Conservation (phyloP, 2,329 filamentous ascomycete genomes). For the Seiridium unicorne region DNA sequence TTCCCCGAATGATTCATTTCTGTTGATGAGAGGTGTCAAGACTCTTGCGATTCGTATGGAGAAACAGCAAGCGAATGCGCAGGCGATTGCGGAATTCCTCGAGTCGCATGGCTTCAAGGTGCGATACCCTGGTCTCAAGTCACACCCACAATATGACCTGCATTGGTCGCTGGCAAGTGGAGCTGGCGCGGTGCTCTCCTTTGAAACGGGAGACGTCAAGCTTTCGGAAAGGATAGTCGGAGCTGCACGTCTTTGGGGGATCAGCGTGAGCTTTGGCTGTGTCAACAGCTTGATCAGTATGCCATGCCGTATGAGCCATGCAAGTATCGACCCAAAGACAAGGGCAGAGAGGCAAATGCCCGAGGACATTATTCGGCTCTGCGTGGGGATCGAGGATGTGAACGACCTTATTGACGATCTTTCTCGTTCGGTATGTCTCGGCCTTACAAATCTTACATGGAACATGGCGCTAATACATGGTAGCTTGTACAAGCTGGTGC, state of each 20-base stretch:
- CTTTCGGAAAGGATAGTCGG: slow-evolving; percentile 93
- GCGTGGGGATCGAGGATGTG: slow-evolving; percentile 92
- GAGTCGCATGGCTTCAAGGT: slow-evolving; percentile 91
- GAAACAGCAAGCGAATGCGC: slow-evolving; percentile 92
- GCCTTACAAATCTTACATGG: not conserved
- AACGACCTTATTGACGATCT: slow-evolving; percentile 93
- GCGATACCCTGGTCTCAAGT: slow-evolving; percentile 89
- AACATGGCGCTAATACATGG: not conserved
- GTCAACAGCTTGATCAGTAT: slow-evolving; percentile 99
- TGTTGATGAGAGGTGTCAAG: slow-evolving; percentile 93
- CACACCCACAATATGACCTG: slow-evolving; percentile 93
- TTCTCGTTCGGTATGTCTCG: slow-evolving; percentile 74
- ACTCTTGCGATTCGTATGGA: slow-evolving; percentile 98
- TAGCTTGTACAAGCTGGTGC: slow-evolving; percentile 92
- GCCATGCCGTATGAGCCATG: slow-evolving; percentile 99
- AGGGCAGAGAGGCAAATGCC: slow-evolving; percentile 86
- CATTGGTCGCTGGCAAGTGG: slow-evolving; percentile 96
- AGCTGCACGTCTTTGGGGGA: slow-evolving; percentile 86
- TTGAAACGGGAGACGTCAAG: slow-evolving; percentile 85
- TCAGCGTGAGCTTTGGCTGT: slow-evolving; percentile 96
- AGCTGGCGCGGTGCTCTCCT: slow-evolving; percentile 89
- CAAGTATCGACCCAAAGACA: slow-evolving; percentile 95
- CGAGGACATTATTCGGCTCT: slow-evolving; percentile 93
- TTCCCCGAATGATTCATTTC: slow-evolving; percentile 92
- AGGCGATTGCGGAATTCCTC: slow-evolving; percentile 87